A percentile compares a stretch with the other conserved stretches of the same genome.
phyloP scores from a whole-genome alignment of 495 filamentous ascomycete species.

The Penicillium egyptiacum region DNA sequence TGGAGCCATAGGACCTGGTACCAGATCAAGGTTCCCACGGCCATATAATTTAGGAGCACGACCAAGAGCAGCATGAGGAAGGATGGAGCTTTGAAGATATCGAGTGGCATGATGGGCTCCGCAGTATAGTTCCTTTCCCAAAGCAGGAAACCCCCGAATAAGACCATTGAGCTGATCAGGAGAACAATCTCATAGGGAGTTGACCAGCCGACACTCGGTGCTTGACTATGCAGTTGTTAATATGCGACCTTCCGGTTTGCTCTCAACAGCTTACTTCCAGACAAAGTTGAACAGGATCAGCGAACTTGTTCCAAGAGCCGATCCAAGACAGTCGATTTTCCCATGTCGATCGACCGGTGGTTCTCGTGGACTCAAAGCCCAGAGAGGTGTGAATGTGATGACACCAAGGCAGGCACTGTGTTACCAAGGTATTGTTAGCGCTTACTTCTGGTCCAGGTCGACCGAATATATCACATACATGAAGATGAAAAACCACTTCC shows the following conservation, averaged over 20 bases:
- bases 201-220: constrained; percentile 49
- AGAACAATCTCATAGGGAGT: constrained; percentile 47
- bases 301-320: constrained; percentile 43
- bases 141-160: constrained; percentile 42
- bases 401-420: constrained; percentile 38
- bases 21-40: constrained; percentile 50
- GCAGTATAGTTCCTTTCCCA: constrained; percentile 48
- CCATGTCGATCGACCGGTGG: constrained; percentile 42
- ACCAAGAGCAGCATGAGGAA: constrained; percentile 50
- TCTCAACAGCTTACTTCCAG: constrained; percentile 47
- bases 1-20: constrained; percentile 50
- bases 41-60: constrained; percentile 53
- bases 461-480: constrained; percentile 31
- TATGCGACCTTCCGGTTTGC: neutral
- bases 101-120: constrained; percentile 50
- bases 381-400: constrained; percentile 31
- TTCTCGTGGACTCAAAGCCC: constrained; percentile 40
- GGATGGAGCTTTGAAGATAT: constrained; percentile 52
- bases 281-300: constrained; percentile 56
- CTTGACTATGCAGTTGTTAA: constrained; percentile 40
- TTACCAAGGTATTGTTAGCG: neutral
- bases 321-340: constrained; percentile 50
- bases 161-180: constrained; percentile 40
- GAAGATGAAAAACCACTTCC: constrained; percentile 53
- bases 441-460: neutral